Percentiles rank a stretch among this genome's conserved stretches.
phyloP scores from a whole-genome alignment of 495 filamentous ascomycete species.

The Neurospora hispaniola region DNA sequence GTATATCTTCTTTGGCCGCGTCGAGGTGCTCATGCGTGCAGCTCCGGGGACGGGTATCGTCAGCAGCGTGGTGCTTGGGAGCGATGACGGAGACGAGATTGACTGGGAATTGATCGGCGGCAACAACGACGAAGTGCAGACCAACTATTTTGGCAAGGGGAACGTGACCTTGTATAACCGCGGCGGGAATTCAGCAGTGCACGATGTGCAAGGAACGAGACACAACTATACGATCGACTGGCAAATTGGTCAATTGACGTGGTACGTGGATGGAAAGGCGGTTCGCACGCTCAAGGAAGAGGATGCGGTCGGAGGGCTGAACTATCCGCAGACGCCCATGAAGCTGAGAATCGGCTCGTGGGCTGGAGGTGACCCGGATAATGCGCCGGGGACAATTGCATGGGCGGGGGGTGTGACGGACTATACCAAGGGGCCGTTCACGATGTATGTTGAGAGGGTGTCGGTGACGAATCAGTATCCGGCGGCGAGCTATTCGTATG shows the following conservation, averaged over 20 bases:
- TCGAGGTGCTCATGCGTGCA: constrained; percentile 54
- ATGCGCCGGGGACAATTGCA: constrained; percentile 63
- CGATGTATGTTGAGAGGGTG: constrained; percentile 68
- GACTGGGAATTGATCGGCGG: constrained; percentile 75
- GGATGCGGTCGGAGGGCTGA: constrained; percentile 45
- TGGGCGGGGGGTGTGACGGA: constrained; percentile 77
- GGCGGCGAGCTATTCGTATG: constrained; percentile 63
- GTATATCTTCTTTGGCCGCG: constrained; percentile 70
- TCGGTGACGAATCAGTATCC: constrained; percentile 56
- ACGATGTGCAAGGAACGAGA: constrained; percentile 48
- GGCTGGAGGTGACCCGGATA: constrained; percentile 62
- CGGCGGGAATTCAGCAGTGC: constrained; percentile 49
- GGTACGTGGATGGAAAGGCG: constrained; percentile 62
- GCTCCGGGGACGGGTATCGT: constrained; percentile 59
- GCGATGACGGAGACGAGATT: constrained; percentile 84
- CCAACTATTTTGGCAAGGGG: constrained; percentile 91
- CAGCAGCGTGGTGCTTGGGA: constrained; percentile 72
- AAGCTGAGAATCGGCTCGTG: constrained; percentile 70
- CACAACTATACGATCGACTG: constrained; percentile 82
- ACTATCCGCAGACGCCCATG: constrained; percentile 83
- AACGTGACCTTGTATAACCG: constrained; percentile 63
- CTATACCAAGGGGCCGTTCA: constrained; percentile 63
- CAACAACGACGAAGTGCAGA: constrained; percentile 56
- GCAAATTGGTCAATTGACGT: constrained; percentile 60
- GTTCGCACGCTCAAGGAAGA: constrained; percentile 55